Percentiles rank a stretch among this genome's conserved stretches.
These are phyloP conservation scores for Penicillium polonicum DNA, from an alignment of 2,329 filamentous ascomycete genomes.

Conservation along the genomic window DNA sequence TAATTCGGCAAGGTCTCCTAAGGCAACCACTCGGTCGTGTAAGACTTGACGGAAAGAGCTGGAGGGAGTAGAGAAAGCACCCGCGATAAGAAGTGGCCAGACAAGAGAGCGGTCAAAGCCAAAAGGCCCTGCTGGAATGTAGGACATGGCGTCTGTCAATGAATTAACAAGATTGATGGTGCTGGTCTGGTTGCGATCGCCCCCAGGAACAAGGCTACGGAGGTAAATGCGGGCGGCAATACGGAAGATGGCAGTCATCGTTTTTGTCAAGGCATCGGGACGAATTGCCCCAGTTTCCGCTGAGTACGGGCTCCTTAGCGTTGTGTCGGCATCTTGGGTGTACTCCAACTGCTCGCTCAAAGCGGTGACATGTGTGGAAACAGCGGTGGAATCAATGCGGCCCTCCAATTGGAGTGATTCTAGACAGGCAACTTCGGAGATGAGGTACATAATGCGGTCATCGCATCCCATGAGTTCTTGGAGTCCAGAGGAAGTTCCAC, in stretches of 20 bases:
- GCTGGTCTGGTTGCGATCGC: conserved; percentile 70
- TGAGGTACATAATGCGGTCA: conserved; percentile 94
- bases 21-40: conserved; percentile 67
- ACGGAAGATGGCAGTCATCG: conserved; percentile 88
- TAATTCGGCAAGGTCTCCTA: conserved; percentile 74
- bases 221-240: conserved; percentile 92
- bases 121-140: conserved; percentile 74
- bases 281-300: conserved; percentile 67
- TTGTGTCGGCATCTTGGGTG: conserved; percentile 67
- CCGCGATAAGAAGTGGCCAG: conserved; percentile 90
- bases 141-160: conserved; percentile 72
- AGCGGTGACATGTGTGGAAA: conserved; percentile 87
- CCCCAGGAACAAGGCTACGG: conserved; percentile 90
- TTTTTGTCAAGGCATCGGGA: conserved; percentile 78
- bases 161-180: conserved; percentile 75
- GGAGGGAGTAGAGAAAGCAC: conserved; percentile 69
- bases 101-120: conserved; percentile 89
- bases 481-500: conserved; percentile 65
- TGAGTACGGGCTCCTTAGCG: conserved; percentile 59
- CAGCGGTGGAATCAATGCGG: conserved; percentile 74
- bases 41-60: conserved; percentile 78
- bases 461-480: conserved; percentile 97
- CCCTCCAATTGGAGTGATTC: conserved; percentile 81
- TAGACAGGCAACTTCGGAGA: conserved; percentile 94
- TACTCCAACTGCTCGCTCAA: conserved; percentile 82